These are phyloP conservation scores for Lachnellula hyalina DNA, from an alignment of 2,329 filamentous ascomycete genomes.

Conservation along the genomic window DNA sequence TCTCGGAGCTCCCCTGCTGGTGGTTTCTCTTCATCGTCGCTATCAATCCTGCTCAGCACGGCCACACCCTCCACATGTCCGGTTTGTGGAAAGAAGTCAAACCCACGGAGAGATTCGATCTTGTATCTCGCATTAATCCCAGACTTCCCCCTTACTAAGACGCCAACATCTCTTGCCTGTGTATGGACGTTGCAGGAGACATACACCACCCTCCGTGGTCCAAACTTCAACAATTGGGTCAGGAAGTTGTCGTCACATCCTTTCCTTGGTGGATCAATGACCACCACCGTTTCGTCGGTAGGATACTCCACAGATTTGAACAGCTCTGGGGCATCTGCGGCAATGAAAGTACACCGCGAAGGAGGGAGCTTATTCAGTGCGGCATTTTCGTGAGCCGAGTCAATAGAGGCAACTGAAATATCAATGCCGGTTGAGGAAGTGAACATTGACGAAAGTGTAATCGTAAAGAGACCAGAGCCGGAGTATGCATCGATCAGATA, in stretches of 20 bases:
- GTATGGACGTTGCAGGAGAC: slow-evolving; percentile 98
- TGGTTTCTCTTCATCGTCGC: slow-evolving; percentile 1
- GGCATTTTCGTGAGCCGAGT: slow-evolving; percentile 74
- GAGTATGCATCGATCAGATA: slow-evolving; percentile 98
- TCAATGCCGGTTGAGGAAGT: slow-evolving; percentile 85
- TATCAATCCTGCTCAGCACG: slow-evolving; percentile 53
- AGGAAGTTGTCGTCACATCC: slow-evolving; percentile 87
- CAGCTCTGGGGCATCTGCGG: slow-evolving; percentile 77
- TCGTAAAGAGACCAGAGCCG: slow-evolving; percentile 93
- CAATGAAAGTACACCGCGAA: slow-evolving; percentile 74
- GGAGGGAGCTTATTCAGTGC: slow-evolving; percentile 63
- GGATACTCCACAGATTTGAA: slow-evolving; percentile 73
- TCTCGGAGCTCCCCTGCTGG: not conserved
- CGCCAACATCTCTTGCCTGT: slow-evolving; percentile 86
- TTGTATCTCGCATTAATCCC: slow-evolving; percentile 56
- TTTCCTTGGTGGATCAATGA: slow-evolving; percentile 94
- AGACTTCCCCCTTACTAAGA: slow-evolving; percentile 68
- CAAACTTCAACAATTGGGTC: slow-evolving; percentile 70
- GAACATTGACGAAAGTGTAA: slow-evolving; percentile 83
- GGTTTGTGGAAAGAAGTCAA: slow-evolving; percentile 95
- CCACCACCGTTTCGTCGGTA: slow-evolving; percentile 79
- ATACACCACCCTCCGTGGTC: slow-evolving; percentile 77
- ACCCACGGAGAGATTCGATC: slow-evolving; percentile 86
- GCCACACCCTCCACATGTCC: slow-evolving; percentile 65
- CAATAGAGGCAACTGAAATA: slow-evolving; percentile 73